Percentiles rank a stretch among this genome's conserved stretches.
phyloP scores from a whole-genome alignment of 768 basidiomycete genomes.

The Pisolithus microcarpus region DNA sequence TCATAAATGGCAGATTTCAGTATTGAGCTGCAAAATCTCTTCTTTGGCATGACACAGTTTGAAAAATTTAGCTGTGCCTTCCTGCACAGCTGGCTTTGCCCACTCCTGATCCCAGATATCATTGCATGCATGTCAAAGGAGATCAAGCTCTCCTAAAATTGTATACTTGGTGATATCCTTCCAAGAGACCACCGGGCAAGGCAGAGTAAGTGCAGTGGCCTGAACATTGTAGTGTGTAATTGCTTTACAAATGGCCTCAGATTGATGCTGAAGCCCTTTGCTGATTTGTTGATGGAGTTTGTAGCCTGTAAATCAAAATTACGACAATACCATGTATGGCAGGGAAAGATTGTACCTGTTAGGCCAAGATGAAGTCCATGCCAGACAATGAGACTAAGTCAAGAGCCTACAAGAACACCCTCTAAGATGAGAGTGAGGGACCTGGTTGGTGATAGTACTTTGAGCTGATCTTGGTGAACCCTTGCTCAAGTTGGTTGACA shows the following conservation, averaged over 20 bases:
- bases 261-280: constrained; percentile 10
- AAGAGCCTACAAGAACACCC: too few relatives aligned
- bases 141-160: constrained; percentile 12
- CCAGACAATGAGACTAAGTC: too few relatives aligned
- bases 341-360: too few relatives aligned
- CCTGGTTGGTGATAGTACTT: too few relatives aligned
- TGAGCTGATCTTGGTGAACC: too few relatives aligned
- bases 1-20: constrained; percentile 2
- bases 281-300: constrained; percentile 26
- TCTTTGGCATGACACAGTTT: constrained; percentile 1
- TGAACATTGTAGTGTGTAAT: constrained; percentile 20
- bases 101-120: background rate
- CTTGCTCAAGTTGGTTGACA: too few relatives aligned
- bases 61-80: constrained; percentile 4
- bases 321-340: too few relatives aligned
- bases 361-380: too few relatives aligned
- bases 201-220: constrained; percentile 15
- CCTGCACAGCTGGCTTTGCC: background rate
- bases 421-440: too few relatives aligned
- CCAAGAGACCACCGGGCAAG: constrained; percentile 9
- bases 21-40: constrained; percentile 4
- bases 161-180: constrained; percentile 12
- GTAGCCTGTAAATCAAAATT: constrained; percentile 16
- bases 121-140: constrained; percentile 4
- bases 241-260: constrained; percentile 21